A percentile compares a stretch with the other conserved stretches of the same genome.
Evolutionary conservation across 2,329 filamentous ascomycete genomes (phyloP).

Genomic region (Hypocrella siamensis): DNA sequence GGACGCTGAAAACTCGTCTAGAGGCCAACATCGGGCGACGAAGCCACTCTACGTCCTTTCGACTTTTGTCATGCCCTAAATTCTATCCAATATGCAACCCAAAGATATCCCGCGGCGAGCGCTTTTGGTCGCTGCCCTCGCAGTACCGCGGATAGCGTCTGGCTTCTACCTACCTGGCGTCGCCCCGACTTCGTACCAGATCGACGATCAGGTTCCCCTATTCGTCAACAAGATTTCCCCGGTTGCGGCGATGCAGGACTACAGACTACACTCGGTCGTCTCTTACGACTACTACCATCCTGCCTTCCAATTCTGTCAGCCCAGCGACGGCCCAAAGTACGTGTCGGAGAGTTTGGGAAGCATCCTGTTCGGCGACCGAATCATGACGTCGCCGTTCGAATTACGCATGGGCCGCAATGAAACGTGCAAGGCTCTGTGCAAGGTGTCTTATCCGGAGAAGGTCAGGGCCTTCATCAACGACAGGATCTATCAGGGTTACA

Average conservation of each 20-base stretch:
- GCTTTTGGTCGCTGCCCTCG: constrained; percentile 33
- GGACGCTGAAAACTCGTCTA: too few species aligned
- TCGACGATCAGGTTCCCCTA: constrained; percentile 65
- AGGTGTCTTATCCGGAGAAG: constrained; percentile 43
- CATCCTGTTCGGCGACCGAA: constrained; percentile 93
- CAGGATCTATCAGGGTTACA: constrained; percentile 73
- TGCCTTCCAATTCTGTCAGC: constrained; percentile 76
- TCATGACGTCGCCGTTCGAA: constrained; percentile 91
- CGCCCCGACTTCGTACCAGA: constrained; percentile 80
- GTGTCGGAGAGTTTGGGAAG: constrained; percentile 75
- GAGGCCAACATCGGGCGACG: too few species aligned
- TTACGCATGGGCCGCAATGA: constrained; percentile 77
- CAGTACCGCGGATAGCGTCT: constrained; percentile 36
- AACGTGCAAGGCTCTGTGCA: constrained; percentile 70
- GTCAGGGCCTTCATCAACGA: constrained; percentile 68
- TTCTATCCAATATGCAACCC: constrained; percentile 24
- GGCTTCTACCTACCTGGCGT: constrained; percentile 96
- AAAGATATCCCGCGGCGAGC: constrained; percentile 30
- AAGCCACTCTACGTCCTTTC: too few species aligned
- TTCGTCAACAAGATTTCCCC: constrained; percentile 90
- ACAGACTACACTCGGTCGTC: constrained; percentile 78
- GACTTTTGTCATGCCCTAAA: constrained; percentile 3
- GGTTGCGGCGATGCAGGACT: constrained; percentile 59
- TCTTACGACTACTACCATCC: constrained; percentile 93
- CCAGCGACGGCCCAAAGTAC: constrained; percentile 58